Evolutionary conservation across 2,329 filamentous ascomycete species (phyloP).

Genomic region (Aspergillus sp.): DNA sequence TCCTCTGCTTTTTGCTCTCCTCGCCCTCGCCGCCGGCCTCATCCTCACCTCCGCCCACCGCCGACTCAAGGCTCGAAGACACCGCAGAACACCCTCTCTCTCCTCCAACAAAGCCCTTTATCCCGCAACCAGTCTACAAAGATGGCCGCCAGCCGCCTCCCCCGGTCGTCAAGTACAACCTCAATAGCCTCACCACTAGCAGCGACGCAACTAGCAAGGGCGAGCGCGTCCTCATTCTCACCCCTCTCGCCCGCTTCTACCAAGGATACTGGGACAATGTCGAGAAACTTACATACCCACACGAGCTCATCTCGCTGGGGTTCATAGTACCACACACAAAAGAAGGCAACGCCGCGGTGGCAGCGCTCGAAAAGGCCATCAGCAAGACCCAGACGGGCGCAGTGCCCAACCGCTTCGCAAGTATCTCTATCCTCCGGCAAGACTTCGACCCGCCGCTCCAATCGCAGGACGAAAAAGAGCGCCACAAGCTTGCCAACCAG

Average conservation of each 20-base stretch:
- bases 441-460: slow-evolving; percentile 82
- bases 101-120: slow-evolving; percentile 71
- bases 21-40: slow-evolving; percentile 50
- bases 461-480: slow-evolving; percentile 82
- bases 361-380: slow-evolving; percentile 80
- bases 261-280: slow-evolving; percentile 95
- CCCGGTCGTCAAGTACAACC: slow-evolving; percentile 86
- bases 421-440: slow-evolving; percentile 90
- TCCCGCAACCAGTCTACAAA: slow-evolving; percentile 49
- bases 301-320: slow-evolving; percentile 89
- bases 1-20: slow-evolving; percentile 55
- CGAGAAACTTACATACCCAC: slow-evolving; percentile 78
- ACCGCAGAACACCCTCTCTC: slow-evolving; percentile 70
- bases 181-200: slow-evolving; percentile 91
- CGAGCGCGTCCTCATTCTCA: slow-evolving; percentile 87
- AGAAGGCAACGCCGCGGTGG: slow-evolving; percentile 84
- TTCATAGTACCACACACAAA: slow-evolving; percentile 95
- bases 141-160: slow-evolving; percentile 63
- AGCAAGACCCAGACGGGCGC: slow-evolving; percentile 80
- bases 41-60: slow-evolving; percentile 50
- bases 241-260: slow-evolving; percentile 91
- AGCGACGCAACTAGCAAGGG: slow-evolving; percentile 71
- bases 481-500: slow-evolving; percentile 89
- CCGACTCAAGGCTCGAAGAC: slow-evolving; percentile 53
- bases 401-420: slow-evolving; percentile 81